phyloP scores from a whole-genome alignment of 257 asterid genomes.

The Solanum chiquidenum region DNA sequence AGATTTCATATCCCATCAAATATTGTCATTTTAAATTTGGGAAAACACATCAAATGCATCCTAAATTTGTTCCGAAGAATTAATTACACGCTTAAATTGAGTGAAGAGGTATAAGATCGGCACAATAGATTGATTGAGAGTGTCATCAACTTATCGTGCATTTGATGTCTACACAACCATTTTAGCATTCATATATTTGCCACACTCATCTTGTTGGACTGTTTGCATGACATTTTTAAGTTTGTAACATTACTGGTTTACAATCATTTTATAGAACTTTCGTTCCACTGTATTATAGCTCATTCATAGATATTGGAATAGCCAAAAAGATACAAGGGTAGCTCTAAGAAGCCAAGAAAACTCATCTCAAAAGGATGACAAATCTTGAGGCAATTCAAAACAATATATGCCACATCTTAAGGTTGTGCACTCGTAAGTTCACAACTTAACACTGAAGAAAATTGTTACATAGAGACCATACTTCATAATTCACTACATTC shows the following conservation, averaged over 20 bases:
- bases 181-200: neutral
- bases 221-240: neutral
- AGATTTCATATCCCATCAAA: no score
- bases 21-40: neutral
- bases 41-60: neutral
- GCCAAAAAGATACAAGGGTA: neutral
- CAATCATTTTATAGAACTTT: neutral
- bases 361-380: neutral
- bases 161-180: neutral
- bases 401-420: neutral
- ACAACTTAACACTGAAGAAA: neutral
- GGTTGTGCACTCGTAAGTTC: neutral
- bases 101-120: neutral
- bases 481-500: neutral
- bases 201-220: neutral
- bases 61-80: no score
- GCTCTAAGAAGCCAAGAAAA: neutral
- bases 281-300: neutral
- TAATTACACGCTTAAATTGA: neutral
- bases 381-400: neutral
- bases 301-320: neutral
- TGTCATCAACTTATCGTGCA: neutral
- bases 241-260: neutral
- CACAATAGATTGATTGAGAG: neutral
- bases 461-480: neutral